phyloP scores from a whole-genome alignment of 139 green algal species.

The Eudorina sp. region DNA sequence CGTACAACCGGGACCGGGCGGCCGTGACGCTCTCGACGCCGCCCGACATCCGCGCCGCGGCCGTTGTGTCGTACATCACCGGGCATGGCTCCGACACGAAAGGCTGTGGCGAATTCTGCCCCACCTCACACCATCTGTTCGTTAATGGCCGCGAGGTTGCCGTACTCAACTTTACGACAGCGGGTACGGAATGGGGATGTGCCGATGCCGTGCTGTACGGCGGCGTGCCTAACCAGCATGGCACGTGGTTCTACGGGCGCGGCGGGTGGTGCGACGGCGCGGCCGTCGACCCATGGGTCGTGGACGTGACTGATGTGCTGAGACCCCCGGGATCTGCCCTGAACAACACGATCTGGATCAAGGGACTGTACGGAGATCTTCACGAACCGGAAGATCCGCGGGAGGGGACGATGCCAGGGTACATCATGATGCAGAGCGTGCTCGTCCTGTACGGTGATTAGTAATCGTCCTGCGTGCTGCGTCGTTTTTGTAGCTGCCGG shows the following conservation, averaged over 20 bases:
- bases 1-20: conserved; percentile 42
- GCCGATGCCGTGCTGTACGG: conserved; percentile 64
- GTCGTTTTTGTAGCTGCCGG: no score
- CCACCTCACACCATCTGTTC: conserved; percentile 57
- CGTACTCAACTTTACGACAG: background rate
- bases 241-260: conserved; percentile 73
- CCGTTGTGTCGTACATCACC: conserved; percentile 61
- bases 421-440: conserved; percentile 26
- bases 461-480: no score
- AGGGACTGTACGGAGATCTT: background rate
- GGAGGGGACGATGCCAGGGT: background rate
- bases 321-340: background rate
- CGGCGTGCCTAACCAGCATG: conserved; percentile 70
- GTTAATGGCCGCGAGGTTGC: conserved; percentile 61
- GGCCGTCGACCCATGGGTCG: conserved; percentile 21
- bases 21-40: conserved; percentile 53
- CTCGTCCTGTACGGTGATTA: conserved; percentile 38
- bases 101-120: conserved; percentile 72
- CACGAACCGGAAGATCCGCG: conserved; percentile 16
- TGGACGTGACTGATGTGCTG: background rate
- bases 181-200: conserved; percentile 68
- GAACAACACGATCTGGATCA: conserved; percentile 8
- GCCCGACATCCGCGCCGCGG: background rate
- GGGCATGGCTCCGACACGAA: conserved; percentile 65
- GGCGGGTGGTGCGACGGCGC: conserved; percentile 72